phyloP scores from a whole-genome alignment of 441 rosid species.

The Gossypium lobatum region DNA sequence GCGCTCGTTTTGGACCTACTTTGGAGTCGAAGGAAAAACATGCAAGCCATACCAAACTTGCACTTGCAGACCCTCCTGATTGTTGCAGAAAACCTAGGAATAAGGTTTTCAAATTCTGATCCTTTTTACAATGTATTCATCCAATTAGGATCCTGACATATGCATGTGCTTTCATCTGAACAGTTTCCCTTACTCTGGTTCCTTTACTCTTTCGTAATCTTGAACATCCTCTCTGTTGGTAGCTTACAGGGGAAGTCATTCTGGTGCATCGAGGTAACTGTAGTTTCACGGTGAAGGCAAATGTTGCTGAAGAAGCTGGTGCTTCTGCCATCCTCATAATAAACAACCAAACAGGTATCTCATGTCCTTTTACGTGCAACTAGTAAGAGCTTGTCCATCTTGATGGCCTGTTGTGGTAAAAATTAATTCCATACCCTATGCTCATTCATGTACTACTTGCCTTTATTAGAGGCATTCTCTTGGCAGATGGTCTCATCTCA shows the following conservation, averaged over 20 bases:
- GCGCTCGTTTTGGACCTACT: slow-evolving; percentile 52
- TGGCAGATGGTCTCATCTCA: not conserved
- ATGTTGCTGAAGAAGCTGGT: slow-evolving; percentile 35
- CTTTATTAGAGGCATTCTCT: not conserved
- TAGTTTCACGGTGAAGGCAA: slow-evolving; percentile 46
- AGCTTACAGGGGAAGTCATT: slow-evolving; percentile 42
- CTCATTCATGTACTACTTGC: not conserved
- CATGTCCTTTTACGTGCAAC: not conserved
- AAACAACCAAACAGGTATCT: slow-evolving; percentile 40
- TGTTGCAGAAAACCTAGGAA: slow-evolving; percentile 37
- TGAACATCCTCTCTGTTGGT: slow-evolving; percentile 14
- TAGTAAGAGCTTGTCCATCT: slow-evolving; percentile 6
- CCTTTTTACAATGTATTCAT: not conserved
- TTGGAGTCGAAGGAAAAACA: slow-evolving; percentile 50
- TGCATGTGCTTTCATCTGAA: not conserved
- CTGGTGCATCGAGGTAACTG: slow-evolving; percentile 47
- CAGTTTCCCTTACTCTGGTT: not conserved
- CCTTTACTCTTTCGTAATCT: slow-evolving; percentile 9
- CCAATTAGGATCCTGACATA: not conserved
- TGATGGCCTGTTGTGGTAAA: slow-evolving; percentile 8
- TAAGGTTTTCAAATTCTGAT: slow-evolving; percentile 32
- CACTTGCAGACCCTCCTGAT: slow-evolving; percentile 47
- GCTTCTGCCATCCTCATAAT: slow-evolving; percentile 49
- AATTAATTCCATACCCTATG: not conserved
- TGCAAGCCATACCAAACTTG: slow-evolving; percentile 35